Conservation (phyloP, 2,329 filamentous ascomycete genomes). For the Ascochyta lentis region DNA sequence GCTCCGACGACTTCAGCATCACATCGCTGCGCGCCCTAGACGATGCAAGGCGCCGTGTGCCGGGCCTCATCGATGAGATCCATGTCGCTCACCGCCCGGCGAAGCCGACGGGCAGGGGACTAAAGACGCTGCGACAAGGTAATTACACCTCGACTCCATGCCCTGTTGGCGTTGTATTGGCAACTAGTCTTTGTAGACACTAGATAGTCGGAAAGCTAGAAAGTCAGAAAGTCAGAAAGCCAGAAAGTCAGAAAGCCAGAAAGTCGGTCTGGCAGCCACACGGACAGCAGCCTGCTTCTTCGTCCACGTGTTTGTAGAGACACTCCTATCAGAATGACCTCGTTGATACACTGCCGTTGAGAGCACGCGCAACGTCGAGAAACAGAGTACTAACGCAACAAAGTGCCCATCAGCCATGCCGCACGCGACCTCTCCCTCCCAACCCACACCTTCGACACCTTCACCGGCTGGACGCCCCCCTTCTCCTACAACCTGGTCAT, state of each 20-base stretch:
- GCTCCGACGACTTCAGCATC: constrained; percentile 89
- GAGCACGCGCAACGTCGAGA: neutral
- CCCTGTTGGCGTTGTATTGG: neutral
- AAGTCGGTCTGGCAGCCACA: too few relatives aligned
- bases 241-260: too few relatives aligned
- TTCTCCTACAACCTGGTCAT: constrained; percentile 73
- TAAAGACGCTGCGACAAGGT: constrained; percentile 74
- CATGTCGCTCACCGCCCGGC: constrained; percentile 84
- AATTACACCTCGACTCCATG: constrained; percentile 19
- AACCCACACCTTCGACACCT: constrained; percentile 79
- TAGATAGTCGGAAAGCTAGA: too few relatives aligned
- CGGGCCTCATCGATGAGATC: constrained; percentile 65
- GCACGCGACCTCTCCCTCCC: constrained; percentile 69
- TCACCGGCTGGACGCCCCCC: constrained; percentile 72
- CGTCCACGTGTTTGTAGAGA: too few relatives aligned
- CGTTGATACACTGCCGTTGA: neutral
- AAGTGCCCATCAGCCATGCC: constrained; percentile 74
- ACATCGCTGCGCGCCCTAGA: constrained; percentile 74
- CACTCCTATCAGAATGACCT: neutral
- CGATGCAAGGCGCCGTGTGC: constrained; percentile 57
- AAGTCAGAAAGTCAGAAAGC: too few relatives aligned
- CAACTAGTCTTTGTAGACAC: neutral
- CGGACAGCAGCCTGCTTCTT: too few relatives aligned
- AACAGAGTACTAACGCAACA: neutral
- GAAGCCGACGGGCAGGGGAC: constrained; percentile 77